These are phyloP conservation scores for Alternaria triticimaculans DNA, from an alignment of 2,329 filamentous ascomycete species.

Conservation along the genomic window DNA sequence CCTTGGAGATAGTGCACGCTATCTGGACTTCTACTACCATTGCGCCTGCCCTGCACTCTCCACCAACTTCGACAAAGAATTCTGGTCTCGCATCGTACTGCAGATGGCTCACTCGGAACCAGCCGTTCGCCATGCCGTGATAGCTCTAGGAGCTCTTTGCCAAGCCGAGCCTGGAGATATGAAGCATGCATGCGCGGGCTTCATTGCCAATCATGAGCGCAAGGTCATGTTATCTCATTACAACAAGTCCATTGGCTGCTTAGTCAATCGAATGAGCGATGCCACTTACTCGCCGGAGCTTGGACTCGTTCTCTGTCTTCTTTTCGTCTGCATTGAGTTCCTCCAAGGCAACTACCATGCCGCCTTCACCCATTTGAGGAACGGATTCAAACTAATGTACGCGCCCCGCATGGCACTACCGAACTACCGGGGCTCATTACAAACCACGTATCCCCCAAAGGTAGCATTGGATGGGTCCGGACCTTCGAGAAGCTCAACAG, in stretches of 20 bases:
- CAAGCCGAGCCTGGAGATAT: conserved; percentile 29
- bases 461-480: neutral
- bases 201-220: conserved; percentile 10
- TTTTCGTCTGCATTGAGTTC: conserved; percentile 55
- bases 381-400: conserved; percentile 42
- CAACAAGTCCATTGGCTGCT: conserved; percentile 48
- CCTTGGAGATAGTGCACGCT: conserved; percentile 25
- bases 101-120: conserved; percentile 53
- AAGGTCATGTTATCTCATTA: conserved; percentile 50
- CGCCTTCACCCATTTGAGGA: conserved; percentile 53
- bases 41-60: conserved; percentile 48
- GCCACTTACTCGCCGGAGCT: conserved; percentile 42
- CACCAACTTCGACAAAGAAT: conserved; percentile 41
- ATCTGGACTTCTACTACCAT: conserved; percentile 52
- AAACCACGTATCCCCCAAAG: neutral
- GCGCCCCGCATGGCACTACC: neutral
- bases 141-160: conserved; percentile 51
- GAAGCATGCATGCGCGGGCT: conserved; percentile 22
- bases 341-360: conserved; percentile 51
- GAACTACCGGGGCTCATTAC: neutral
- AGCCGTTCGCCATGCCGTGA: conserved; percentile 52
- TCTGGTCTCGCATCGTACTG: conserved; percentile 52
- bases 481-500: conserved; percentile 7
- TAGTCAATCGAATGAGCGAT: conserved; percentile 43
- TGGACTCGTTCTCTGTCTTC: conserved; percentile 53